A percentile compares a stretch with the other conserved stretches of the same genome.
Conservation (phyloP, 345 rosid genomes). For the Turritis glabra region DNA sequence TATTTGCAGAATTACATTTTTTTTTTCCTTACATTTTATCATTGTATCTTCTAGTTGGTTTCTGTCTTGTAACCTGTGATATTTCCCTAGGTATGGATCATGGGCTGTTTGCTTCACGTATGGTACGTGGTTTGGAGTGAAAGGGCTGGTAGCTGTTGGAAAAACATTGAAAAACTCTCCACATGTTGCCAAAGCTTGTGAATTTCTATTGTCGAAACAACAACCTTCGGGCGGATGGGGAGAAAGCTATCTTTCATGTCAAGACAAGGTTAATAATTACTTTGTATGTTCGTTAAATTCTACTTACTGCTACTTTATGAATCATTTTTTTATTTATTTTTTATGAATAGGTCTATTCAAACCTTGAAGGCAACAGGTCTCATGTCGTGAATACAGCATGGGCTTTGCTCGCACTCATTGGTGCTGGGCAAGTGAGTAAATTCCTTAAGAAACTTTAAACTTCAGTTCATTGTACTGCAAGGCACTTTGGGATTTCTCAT, state of each 20-base stretch:
- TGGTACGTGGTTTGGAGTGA: slow-evolving; percentile 81
- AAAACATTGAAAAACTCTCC: slow-evolving; percentile 58
- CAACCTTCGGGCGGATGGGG: slow-evolving; percentile 92
- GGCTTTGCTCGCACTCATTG: slow-evolving; percentile 65
- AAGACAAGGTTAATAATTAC: slow-evolving; percentile 59
- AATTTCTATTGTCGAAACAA: slow-evolving; percentile 87
- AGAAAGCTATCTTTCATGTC: slow-evolving; percentile 96
- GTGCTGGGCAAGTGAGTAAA: slow-evolving; percentile 63
- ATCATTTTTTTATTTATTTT: neutral
- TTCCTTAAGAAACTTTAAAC: neutral
- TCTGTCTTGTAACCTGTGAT: neutral
- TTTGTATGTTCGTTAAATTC: neutral
- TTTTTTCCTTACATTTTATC: neutral
- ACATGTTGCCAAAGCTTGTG: slow-evolving; percentile 72
- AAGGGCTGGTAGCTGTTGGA: slow-evolving; percentile 79
- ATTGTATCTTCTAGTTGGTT: slow-evolving; percentile 13
- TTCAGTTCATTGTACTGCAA: neutral
- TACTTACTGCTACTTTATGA: neutral
- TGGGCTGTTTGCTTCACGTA: slow-evolving; percentile 94
- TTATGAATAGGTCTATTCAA: slow-evolving; percentile 51
- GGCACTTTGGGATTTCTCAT: neutral
- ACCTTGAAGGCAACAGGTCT: slow-evolving; percentile 53
- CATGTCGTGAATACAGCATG: slow-evolving; percentile 67
- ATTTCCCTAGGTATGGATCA: slow-evolving; percentile 78
- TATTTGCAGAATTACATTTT: neutral